Evolutionary conservation across 352 stramenopile genomes (phyloP), one percentile per base, ranked within the genome.

Genomic region (Pythium utonaiense): DNA sequence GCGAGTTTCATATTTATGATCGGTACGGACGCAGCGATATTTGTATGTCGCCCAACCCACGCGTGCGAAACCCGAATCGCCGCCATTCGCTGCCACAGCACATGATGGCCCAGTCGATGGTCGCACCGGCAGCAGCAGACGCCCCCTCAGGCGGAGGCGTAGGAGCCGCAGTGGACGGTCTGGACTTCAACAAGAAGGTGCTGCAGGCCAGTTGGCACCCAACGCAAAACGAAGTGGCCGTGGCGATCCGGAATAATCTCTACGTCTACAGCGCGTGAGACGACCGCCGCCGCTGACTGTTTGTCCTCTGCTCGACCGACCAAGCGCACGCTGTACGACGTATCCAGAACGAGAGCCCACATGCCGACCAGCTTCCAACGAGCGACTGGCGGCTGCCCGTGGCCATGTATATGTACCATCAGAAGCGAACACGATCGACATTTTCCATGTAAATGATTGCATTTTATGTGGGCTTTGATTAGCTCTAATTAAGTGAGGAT

Each of bases 1-100:
- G 92, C 82, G 76, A 89, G 63, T 97, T 97, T 60, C 88, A 96
- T 75, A 92, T 97, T 75, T 95, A 92, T 70, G 85, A 97, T 53
- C 77, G 82, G 40, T 90, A 93, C 62, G 86, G 86, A 9, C 80
- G 82, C 36, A 83, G 71, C 60, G 78, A 91, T 47, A 82, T 91
- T 47, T 88, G 78, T 36, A 72, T 95, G 49, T 83, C 81, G 31
- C 74, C 76, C 31, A 86, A 75, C 41, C 75, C 71, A 22, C 69
- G 74, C 41, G 53, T 72, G 12, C 60, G 70, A 14, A 72, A 71
- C 49, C 49, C 78, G 24, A 80, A 66, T 41, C 76, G 84, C 1
- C 78, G 84, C 48, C 81, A 88, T 52, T 93, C 83, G 22, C 75
- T 91, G 62, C 83, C 80, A 16, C 81, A 89, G 30, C 70, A 83